These are phyloP conservation scores for Aspergillus amoenus DNA, from an alignment of 2,329 filamentous ascomycete species.

Conservation along the genomic window DNA sequence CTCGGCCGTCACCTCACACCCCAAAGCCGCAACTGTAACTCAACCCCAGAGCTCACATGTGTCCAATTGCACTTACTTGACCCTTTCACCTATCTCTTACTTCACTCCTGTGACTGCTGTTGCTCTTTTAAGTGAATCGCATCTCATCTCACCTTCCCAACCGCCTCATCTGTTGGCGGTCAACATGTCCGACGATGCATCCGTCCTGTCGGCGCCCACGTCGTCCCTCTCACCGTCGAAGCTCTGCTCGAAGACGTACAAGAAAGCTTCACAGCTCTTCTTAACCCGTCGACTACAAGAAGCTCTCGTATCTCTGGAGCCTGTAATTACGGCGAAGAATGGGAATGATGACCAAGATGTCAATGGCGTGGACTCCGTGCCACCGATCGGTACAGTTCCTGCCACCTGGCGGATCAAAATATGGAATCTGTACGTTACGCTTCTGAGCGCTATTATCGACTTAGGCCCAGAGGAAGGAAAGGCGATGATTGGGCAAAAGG, in stretches of 20 bases:
- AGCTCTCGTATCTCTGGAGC: slow-evolving; percentile 78
- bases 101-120: neutral
- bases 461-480: slow-evolving; percentile 89
- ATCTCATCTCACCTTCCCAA: neutral
- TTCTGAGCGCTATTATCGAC: slow-evolving; percentile 87
- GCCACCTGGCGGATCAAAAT: slow-evolving; percentile 86
- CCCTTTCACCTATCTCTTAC: neutral
- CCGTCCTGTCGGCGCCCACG: slow-evolving; percentile 50
- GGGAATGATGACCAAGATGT: slow-evolving; percentile 38
- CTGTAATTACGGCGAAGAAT: slow-evolving; percentile 67
- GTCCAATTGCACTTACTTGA: slow-evolving; percentile 3
- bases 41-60: slow-evolving; percentile 7
- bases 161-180: slow-evolving; percentile 18
- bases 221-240: slow-evolving; percentile 64
- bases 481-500: slow-evolving; percentile 76
- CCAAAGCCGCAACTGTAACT: slow-evolving; percentile 5
- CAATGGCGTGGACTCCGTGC: slow-evolving; percentile 48
- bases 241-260: slow-evolving; percentile 80
- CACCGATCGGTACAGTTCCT: slow-evolving; percentile 77
- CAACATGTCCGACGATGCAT: slow-evolving; percentile 33
- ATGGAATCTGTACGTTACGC: slow-evolving; percentile 94
- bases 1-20: neutral
- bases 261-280: slow-evolving; percentile 90
- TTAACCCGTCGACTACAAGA: slow-evolving; percentile 91
- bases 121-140: neutral